A percentile compares a stretch with the other conserved stretches of the same genome.
These are phyloP conservation scores for Dothistroma septosporum DNA, from an alignment of 2,329 filamentous ascomycete species.

Conservation along the genomic window DNA sequence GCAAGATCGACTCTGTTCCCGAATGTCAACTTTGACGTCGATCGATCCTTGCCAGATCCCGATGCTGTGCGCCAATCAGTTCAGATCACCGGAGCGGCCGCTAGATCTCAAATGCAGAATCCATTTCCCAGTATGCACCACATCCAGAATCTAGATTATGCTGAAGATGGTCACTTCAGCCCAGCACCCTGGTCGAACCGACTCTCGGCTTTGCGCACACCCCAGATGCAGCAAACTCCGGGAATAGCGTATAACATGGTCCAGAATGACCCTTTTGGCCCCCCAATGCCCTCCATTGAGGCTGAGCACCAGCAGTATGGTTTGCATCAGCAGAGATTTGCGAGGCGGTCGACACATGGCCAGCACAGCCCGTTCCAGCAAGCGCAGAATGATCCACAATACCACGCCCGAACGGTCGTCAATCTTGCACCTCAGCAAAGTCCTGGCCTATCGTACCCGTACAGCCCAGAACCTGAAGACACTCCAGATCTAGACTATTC, in stretches of 20 bases:
- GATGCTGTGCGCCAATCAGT: background rate
- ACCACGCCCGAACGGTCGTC: background rate
- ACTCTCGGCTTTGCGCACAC: background rate
- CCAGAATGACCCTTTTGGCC: background rate
- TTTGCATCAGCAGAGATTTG: background rate
- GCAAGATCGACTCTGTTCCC: background rate
- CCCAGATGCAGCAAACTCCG: background rate
- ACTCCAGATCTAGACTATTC: background rate
- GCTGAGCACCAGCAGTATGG: constrained; percentile 1
- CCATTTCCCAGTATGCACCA: background rate
- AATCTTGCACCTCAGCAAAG: background rate
- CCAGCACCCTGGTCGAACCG: background rate
- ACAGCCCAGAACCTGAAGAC: background rate
- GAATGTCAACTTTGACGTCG: background rate
- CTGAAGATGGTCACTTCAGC: background rate
- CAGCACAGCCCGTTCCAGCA: background rate
- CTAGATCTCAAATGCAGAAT: background rate
- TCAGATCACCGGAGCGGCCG: background rate
- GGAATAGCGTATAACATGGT: background rate
- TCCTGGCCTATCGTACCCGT: background rate
- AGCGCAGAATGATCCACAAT: background rate
- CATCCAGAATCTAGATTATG: background rate
- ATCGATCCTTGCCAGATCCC: background rate
- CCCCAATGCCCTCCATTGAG: background rate
- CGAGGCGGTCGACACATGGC: background rate